Evolutionary conservation across 2,329 filamentous ascomycete genomes (phyloP).

Genomic region (Aspergillus caelatus): DNA sequence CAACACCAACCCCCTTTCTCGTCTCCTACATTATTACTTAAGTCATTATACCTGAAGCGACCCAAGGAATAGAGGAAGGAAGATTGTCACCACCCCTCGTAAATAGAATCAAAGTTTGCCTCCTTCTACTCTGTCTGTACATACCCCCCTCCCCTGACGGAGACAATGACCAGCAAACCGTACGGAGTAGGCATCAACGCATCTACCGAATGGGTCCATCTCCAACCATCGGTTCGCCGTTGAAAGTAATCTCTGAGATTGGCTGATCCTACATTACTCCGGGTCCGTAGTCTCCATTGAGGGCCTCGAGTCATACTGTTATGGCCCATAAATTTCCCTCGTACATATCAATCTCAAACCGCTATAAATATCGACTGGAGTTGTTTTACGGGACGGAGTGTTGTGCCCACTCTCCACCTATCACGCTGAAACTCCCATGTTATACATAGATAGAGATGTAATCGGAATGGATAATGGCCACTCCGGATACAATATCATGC

Average conservation of each 20-base stretch:
- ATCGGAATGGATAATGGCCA: neutral
- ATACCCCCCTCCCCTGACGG: neutral
- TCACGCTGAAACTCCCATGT: neutral
- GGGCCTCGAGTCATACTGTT: neutral
- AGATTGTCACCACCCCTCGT: neutral
- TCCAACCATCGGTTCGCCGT: slow-evolving; percentile 1
- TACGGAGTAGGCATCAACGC: slow-evolving; percentile 2
- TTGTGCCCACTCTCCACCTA: neutral
- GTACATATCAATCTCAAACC: slow-evolving; percentile 1
- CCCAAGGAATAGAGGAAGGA: neutral
- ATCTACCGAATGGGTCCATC: neutral
- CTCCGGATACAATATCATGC: neutral
- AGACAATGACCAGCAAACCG: neutral
- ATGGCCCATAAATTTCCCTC: neutral
- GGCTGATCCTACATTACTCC: neutral
- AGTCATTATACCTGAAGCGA: neutral
- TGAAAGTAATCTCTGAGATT: neutral
- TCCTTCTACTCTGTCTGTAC: neutral
- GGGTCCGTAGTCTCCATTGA: neutral
- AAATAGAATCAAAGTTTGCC: neutral
- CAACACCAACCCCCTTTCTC: neutral
- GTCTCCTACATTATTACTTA: neutral
- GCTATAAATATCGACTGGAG: slow-evolving; percentile 1
- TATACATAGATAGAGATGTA: neutral
- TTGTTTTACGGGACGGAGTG: neutral